phyloP scores from a whole-genome alignment of 2,329 filamentous ascomycete species.

The Teratosphaeria zuluensis region DNA sequence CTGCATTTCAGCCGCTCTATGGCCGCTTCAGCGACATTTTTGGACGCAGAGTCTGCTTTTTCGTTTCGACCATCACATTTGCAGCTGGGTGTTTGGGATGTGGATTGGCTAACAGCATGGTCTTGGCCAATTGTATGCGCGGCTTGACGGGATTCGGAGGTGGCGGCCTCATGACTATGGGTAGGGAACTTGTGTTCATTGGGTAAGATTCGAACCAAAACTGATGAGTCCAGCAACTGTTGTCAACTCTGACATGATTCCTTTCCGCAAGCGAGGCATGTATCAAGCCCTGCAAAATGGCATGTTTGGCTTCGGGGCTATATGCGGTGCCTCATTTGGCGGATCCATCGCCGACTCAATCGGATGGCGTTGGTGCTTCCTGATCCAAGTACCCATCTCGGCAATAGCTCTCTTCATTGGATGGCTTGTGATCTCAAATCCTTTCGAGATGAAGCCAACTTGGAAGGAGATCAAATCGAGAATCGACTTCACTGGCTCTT shows the following conservation, averaged over 20 bases:
- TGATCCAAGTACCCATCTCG: conserved; percentile 53
- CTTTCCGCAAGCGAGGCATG: conserved; percentile 46
- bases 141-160: conserved; percentile 24
- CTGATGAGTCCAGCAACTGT: conserved; percentile 16
- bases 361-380: conserved; percentile 44
- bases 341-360: conserved; percentile 35
- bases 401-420: conserved; percentile 46
- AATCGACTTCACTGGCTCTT: conserved; percentile 50
- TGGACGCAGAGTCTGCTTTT: conserved; percentile 30
- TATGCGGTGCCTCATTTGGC: conserved; percentile 43
- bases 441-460: conserved; percentile 22
- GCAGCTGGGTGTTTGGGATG: conserved; percentile 24
- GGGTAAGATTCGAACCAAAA: background rate
- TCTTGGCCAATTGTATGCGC: conserved; percentile 20
- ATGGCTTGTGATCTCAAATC: conserved; percentile 43
- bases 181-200: conserved; percentile 6
- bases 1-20: conserved; percentile 56
- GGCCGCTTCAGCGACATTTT: conserved; percentile 34
- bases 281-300: conserved; percentile 54
- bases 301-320: conserved; percentile 52
- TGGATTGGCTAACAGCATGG: conserved; percentile 17
- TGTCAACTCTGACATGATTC: conserved; percentile 54
- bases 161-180: conserved; percentile 25
- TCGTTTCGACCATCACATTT: conserved; percentile 22
- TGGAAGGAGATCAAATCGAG: conserved; percentile 38